Evolutionary conservation across 176 grass and related monocot species (phyloP), one percentile per base, ranked within the genome.

Genomic region (Poa pratensis): DNA sequence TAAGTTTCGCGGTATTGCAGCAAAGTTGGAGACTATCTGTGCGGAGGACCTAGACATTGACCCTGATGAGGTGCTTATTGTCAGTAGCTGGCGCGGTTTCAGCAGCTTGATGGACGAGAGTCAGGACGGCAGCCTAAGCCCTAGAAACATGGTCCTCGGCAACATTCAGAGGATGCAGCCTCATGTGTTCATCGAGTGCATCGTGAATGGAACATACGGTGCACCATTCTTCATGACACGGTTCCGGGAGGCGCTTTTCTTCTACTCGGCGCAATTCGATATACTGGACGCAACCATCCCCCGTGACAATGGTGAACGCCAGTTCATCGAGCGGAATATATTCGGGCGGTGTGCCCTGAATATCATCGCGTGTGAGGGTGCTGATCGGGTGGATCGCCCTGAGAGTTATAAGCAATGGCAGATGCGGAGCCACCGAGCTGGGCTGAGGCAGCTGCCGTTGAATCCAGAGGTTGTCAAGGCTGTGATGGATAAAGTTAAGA

Each of bases 311-410:
- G 49, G 53, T 0, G 78, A 28, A 11, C 30, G 90, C 15, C 62
- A 74, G 79, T 3, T 76, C 13, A 53, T 90, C 12, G 89, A 90
- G 85, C 85, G 76, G 37, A 75, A 76, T 3, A 4, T 91, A 1
- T 5, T 88, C 0, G 89, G 90, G 2, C 79, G 20, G 0, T 1
- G 7, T 5, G 89, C 76, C 4, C 67, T 84, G 10, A 91, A 91
- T 7, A 40, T 71, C 8, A 53, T 92, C 26, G 83, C 90, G 19
- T 92, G 90, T 7, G 90, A 92, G 50, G 83, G 90, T 3, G 32
- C 79, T 0, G 86, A 89, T 53, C 32, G 86, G 14, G 86, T 92
- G n/a, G 58, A 89, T 5, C 80, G 90, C 1, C 86, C 90, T 0
- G 45, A 46, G 10, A 13, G 10, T 46, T 46, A 12, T 46, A 46